Evolutionary conservation across 129 eudicot genomes (phyloP).

Genomic region (Chrysanthemum lavandulifolium): DNA sequence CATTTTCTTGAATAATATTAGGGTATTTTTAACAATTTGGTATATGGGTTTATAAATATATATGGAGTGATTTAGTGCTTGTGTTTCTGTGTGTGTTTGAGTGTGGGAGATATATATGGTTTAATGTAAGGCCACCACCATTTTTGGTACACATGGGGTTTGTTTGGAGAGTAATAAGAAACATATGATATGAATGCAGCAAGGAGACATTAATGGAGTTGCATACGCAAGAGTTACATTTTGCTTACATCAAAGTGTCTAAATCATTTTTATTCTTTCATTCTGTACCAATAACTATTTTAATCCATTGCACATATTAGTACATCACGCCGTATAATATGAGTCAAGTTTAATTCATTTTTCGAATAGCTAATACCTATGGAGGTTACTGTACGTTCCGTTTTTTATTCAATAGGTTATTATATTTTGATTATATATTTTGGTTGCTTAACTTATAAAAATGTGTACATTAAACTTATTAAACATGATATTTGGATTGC

Average conservation of each 20-base stretch:
- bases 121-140: constrained; percentile 37
- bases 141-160: constrained; percentile 30
- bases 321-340: no score
- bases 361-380: no score
- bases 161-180: constrained; percentile 29
- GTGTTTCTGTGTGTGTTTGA: constrained; percentile 2
- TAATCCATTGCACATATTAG: no score
- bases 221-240: constrained; percentile 32
- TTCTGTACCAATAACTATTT: no score
- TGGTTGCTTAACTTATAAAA: no score
- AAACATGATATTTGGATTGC: no score
- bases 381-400: no score
- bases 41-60: constrained; percentile 3
- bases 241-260: constrained; percentile 14
- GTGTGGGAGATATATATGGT: constrained; percentile 28
- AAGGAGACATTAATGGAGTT: constrained; percentile 23
- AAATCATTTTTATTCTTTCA: background rate
- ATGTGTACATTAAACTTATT: no score
- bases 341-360: no score
- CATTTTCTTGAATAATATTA: constrained; percentile 36
- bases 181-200: constrained; percentile 27
- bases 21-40: background rate
- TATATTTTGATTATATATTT: no score
- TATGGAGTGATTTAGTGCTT: constrained; percentile 1
- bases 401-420: no score